These are phyloP conservation scores for Teratosphaeria destructans DNA, from an alignment of 2,329 filamentous ascomycete species.

Conservation along the genomic window DNA sequence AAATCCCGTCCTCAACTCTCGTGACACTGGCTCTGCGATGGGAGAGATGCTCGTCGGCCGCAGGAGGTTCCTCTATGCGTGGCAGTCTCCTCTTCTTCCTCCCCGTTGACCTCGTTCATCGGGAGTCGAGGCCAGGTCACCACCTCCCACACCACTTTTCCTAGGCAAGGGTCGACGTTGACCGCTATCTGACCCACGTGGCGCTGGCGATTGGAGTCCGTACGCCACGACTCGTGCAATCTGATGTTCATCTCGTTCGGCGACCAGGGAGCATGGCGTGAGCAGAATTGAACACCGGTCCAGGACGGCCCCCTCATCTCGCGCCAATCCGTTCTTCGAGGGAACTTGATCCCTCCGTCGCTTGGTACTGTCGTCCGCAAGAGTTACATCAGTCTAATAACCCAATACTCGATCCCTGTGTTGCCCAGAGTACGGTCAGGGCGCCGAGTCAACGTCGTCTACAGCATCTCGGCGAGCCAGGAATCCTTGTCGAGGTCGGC, in stretches of 20 bases:
- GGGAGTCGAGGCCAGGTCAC: neutral
- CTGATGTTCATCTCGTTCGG: too few relatives aligned
- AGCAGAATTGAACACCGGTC: too few relatives aligned
- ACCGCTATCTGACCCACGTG: neutral
- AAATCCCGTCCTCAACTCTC: neutral
- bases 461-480: neutral
- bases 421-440: neutral
- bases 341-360: too few relatives aligned
- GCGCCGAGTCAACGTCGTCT: neutral
- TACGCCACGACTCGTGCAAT: too few relatives aligned
- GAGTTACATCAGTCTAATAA: too few relatives aligned
- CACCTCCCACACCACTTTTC: neutral
- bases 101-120: neutral
- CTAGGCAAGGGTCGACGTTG: neutral
- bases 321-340: too few relatives aligned
- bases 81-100: neutral
- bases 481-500: neutral
- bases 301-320: too few relatives aligned
- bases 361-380: too few relatives aligned
- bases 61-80: neutral
- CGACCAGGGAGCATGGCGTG: too few relatives aligned
- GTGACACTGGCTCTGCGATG: neutral
- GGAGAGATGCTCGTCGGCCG: neutral
- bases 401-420: neutral
- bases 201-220: too few relatives aligned